Evolutionary conservation across 2,329 filamentous ascomycete species (phyloP), one percentile per base, ranked within the genome.

Genomic region (Aureobasidium sp.): DNA sequence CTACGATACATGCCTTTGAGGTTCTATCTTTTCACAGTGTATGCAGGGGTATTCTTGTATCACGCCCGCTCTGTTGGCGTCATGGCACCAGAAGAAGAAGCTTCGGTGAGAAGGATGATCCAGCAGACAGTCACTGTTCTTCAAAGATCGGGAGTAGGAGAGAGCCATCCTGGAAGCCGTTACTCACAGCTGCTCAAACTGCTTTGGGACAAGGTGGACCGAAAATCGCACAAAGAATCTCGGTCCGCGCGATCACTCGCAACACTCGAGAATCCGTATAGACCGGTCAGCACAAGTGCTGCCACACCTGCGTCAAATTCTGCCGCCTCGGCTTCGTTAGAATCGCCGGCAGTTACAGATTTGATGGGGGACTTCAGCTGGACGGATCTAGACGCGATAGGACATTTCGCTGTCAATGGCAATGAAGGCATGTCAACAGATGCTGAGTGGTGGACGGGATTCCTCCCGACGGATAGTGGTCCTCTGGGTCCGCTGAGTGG

Each of bases 21-120:
- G 2, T 80, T 78, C 68, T 79, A 79, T 62, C 74, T 80, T 22
- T 80, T 79, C 68, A 75, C 78, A 5, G 76, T 80, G 31, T 79
- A 80, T 62, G 75, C 76, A 1, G 78, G 76, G 11, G 78, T 80
- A 9, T 80, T 80, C 67, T 70, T 80, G 11, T 80, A 80, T 67
- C 75, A 77, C 31, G 78, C 78, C 1, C 72, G 77, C 61, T 78
- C 76, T 62, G 78, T 77, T 2, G 78, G 78, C 47, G 78, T 79
- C 25, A 76, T 80, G n/a, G 71, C 72, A 22, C 69, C 73, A 17
- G 78, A 79, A 48, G 78, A 80, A 66, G 78, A 80, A 63, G 70
- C 74, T 34, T 76, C 76, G 3, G 76, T 80, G 22, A 74, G 77
- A 22, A 70, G 73, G 27, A 77, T 79, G 74, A 75, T 80, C 53